Conservation (phyloP, 495 filamentous ascomycete species). For the Wilcoxina mikolae region DNA sequence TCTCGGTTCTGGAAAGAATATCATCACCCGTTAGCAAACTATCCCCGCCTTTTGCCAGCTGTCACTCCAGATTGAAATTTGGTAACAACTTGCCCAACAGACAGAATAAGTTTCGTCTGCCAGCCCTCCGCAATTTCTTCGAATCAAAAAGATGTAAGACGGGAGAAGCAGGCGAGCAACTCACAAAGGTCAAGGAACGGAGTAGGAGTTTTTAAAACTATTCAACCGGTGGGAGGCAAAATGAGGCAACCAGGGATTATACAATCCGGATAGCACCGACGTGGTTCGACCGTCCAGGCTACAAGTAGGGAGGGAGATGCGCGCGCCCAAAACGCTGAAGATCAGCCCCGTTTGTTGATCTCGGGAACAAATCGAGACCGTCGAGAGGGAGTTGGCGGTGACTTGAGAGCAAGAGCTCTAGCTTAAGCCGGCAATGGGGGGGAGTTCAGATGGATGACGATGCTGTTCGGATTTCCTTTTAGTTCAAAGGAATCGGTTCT, state of each 20-base stretch:
- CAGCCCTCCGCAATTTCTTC: no score
- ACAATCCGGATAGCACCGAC: not conserved
- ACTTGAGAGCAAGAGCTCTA: not conserved
- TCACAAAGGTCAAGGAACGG: not conserved
- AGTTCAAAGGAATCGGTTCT: no score
- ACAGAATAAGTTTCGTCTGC: no score
- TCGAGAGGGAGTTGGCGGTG: not conserved
- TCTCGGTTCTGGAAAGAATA: not conserved
- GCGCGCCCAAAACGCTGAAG: not conserved
- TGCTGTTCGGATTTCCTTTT: no score
- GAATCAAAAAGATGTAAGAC: no score
- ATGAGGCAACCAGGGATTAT: not conserved
- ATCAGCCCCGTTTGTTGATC: not conserved
- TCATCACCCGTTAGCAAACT: not conserved
- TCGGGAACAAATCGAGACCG: not conserved
- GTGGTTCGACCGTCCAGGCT: slow-evolving; percentile 2
- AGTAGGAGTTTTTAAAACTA: not conserved
- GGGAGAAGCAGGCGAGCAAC: not conserved
- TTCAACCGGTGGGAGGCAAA: not conserved
- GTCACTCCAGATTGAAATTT: not conserved
- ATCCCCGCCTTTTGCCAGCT: not conserved
- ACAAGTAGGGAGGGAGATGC: not conserved
- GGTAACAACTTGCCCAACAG: no score
- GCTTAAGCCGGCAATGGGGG: no score
- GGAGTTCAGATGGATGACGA: no score